phyloP scores from a whole-genome alignment of 129 eudicot species.

The Artemisia argyi region DNA sequence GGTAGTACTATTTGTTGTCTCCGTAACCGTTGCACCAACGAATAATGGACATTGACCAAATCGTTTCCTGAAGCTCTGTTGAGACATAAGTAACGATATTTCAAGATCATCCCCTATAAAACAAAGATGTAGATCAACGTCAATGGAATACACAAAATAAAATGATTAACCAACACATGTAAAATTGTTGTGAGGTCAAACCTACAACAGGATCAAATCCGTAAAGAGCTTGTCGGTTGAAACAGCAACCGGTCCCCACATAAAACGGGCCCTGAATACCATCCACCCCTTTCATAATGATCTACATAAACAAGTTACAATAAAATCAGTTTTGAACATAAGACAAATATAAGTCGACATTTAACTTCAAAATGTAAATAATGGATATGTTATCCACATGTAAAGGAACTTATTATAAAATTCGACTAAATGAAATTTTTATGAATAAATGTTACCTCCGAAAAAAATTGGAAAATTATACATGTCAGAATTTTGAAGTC shows the following conservation, averaged over 20 bases:
- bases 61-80: slow-evolving; percentile 77
- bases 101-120: slow-evolving; percentile 73
- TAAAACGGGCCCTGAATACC: too few relatives aligned
- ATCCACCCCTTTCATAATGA: slow-evolving; percentile 89
- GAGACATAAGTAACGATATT: slow-evolving; percentile 78
- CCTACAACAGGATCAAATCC: slow-evolving; percentile 89
- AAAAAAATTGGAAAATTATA: neutral
- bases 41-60: slow-evolving; percentile 87
- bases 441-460: too few relatives aligned
- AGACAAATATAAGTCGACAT: slow-evolving; percentile 4
- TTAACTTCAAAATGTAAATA: too few relatives aligned
- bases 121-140: slow-evolving; percentile 2
- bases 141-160: slow-evolving; percentile 2
- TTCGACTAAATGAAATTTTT: too few relatives aligned
- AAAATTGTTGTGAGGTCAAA: neutral
- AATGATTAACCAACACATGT: neutral
- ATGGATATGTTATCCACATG: too few relatives aligned
- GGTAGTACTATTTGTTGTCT: slow-evolving; percentile 70
- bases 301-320: slow-evolving; percentile 38
- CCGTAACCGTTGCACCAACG: slow-evolving; percentile 81
- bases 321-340: neutral
- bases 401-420: too few relatives aligned
- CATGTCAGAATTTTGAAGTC: neutral
- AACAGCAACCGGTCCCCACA: slow-evolving; percentile 94
- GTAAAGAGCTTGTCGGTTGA: slow-evolving; percentile 79